phyloP scores from a whole-genome alignment of 1,284 basidiomycete genomes.

The Sanghuangporus weigelae region DNA sequence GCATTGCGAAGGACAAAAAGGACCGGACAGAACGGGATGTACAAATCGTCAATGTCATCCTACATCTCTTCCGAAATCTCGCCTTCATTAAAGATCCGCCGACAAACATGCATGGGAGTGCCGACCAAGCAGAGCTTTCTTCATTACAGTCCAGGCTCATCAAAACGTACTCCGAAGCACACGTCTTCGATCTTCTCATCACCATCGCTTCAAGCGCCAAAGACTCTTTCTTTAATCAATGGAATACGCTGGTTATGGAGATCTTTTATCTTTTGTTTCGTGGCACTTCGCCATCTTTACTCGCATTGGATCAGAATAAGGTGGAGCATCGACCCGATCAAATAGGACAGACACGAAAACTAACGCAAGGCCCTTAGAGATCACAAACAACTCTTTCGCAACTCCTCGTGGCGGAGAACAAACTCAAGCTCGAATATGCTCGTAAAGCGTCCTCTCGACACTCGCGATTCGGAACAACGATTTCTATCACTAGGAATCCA shows the following conservation, averaged over 20 bases:
- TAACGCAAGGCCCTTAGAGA: slow-evolving; percentile 38
- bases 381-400: slow-evolving; percentile 56
- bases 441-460: slow-evolving; percentile 76
- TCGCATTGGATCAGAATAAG: slow-evolving; percentile 65
- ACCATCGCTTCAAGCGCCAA: slow-evolving; percentile 75
- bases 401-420: slow-evolving; percentile 70
- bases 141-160: slow-evolving; percentile 76
- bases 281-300: slow-evolving; percentile 58
- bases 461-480: slow-evolving; percentile 91
- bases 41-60: slow-evolving; percentile 82
- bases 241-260: slow-evolving; percentile 86
- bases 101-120: slow-evolving; percentile 58
- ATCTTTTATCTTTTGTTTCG: slow-evolving; percentile 86
- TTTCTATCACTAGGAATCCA: slow-evolving; percentile 66
- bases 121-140: slow-evolving; percentile 73
- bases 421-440: slow-evolving; percentile 49
- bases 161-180: slow-evolving; percentile 63
- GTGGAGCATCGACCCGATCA: slow-evolving; percentile 34
- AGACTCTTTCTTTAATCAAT: slow-evolving; percentile 72
- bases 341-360: slow-evolving; percentile 5
- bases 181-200: slow-evolving; percentile 73
- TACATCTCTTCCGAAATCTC: slow-evolving; percentile 87
- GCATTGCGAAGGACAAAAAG: slow-evolving; percentile 54
- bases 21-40: slow-evolving; percentile 76
- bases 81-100: slow-evolving; percentile 84